Conservation (phyloP, 148 eudicot genomes). For the Rhododendron henanense region DNA sequence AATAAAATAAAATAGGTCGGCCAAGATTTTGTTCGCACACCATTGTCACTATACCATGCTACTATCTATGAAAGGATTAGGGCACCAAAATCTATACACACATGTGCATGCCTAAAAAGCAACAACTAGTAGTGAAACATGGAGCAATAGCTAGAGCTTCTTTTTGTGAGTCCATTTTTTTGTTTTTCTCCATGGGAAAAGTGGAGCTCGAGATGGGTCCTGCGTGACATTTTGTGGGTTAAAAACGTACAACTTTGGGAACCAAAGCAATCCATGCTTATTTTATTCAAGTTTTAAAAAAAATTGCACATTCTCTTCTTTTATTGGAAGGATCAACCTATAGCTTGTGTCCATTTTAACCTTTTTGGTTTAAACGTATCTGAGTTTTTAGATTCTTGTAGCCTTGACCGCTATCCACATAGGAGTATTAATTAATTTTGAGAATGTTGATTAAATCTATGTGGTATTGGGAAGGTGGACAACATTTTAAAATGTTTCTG, state of each 20-base stretch:
- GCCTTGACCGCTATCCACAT: not conserved
- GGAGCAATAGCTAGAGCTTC: not conserved
- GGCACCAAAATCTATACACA: not conserved
- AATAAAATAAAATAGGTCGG: not conserved
- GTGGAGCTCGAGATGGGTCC: not conserved
- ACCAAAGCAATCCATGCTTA: not conserved
- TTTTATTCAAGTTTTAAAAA: not conserved
- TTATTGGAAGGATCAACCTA: not conserved
- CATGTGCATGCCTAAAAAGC: slow-evolving; percentile 3
- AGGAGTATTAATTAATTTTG: not conserved
- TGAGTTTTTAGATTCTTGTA: not conserved
- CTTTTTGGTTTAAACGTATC: not conserved
- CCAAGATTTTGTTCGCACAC: not conserved
- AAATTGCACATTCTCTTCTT: not conserved
- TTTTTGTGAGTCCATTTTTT: not conserved
- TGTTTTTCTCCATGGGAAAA: not conserved
- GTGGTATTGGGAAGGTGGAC: not conserved
- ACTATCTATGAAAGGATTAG: not conserved
- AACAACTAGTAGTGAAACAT: not conserved
- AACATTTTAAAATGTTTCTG: not conserved
- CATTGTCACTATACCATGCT: not conserved
- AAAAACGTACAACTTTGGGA: not conserved
- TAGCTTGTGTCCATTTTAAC: not conserved
- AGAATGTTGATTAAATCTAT: not conserved
- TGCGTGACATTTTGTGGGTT: not conserved